Percentiles rank a stretch among this genome's conserved stretches.
These are phyloP conservation scores for Rosa rugosa DNA, from an alignment of 306 rosid genomes.

Conservation along the genomic window DNA sequence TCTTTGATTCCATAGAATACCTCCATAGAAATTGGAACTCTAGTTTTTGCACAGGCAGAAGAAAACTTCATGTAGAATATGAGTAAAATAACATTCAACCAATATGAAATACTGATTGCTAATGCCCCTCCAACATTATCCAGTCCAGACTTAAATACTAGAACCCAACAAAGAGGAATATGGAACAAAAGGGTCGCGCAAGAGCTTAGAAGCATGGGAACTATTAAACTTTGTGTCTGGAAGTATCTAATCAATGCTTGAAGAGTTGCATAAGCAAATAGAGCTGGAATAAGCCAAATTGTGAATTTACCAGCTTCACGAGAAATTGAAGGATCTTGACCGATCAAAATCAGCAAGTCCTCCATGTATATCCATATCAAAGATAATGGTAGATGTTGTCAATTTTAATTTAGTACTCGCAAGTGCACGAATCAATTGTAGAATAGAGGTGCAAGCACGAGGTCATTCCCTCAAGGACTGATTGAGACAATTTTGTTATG, in stretches of 20 bases:
- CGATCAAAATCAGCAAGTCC: slow-evolving; percentile 49
- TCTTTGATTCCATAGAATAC: slow-evolving; percentile 49
- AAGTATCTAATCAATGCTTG: slow-evolving; percentile 59
- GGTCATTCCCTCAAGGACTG: too few species aligned
- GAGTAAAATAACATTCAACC: slow-evolving; percentile 63
- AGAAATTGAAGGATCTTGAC: slow-evolving; percentile 76
- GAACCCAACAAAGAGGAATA: slow-evolving; percentile 62
- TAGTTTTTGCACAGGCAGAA: slow-evolving; percentile 36
- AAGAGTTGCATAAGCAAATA: slow-evolving; percentile 61
- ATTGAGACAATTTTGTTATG: too few species aligned
- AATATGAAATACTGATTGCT: slow-evolving; percentile 56
- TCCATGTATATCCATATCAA: slow-evolving; percentile 60
- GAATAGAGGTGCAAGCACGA: too few species aligned
- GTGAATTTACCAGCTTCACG: slow-evolving; percentile 55
- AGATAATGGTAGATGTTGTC: slow-evolving; percentile 58
- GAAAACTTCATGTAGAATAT: slow-evolving; percentile 49
- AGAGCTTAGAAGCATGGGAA: slow-evolving; percentile 57
- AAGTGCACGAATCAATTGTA: too few species aligned
- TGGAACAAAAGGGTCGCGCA: slow-evolving; percentile 41
- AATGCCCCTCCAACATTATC: slow-evolving; percentile 65
- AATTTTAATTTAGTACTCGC: too few species aligned
- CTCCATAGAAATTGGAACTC: slow-evolving; percentile 52
- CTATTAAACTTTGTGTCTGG: slow-evolving; percentile 60
- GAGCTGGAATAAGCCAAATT: slow-evolving; percentile 67
- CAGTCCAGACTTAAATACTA: slow-evolving; percentile 57